These are phyloP conservation scores for Thelephora aurantiotincta DNA, from an alignment of 768 basidiomycete genomes.

Conservation along the genomic window DNA sequence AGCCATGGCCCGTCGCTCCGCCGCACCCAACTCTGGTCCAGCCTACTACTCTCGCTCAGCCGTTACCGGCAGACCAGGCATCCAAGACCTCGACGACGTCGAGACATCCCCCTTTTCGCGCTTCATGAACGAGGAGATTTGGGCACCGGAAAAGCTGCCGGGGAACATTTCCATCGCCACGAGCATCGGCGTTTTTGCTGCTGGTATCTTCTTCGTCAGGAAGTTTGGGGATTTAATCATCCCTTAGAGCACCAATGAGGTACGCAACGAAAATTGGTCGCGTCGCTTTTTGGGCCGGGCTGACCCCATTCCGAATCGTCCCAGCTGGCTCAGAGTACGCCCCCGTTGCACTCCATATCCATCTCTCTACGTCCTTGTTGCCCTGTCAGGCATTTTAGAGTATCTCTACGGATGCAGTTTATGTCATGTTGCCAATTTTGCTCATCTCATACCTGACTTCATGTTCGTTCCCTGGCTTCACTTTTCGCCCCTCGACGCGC, in stretches of 20 bases:
- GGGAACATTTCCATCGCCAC: constrained; percentile 64
- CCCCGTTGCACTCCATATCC: too few relatives aligned
- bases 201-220: constrained; percentile 55
- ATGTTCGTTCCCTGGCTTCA: too few relatives aligned
- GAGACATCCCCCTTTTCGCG: constrained; percentile 33
- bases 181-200: constrained; percentile 51
- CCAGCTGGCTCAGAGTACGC: too few relatives aligned
- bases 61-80: constrained; percentile 22
- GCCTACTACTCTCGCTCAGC: constrained; percentile 36
- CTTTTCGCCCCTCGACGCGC: too few relatives aligned
- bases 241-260: constrained; percentile 17
- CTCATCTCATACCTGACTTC: too few relatives aligned
- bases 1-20: constrained; percentile 56
- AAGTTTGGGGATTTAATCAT: constrained; percentile 72
- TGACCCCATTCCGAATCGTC: too few relatives aligned
- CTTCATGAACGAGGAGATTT: constrained; percentile 45
- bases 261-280: too few relatives aligned
- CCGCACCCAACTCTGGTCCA: constrained; percentile 38
- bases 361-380: too few relatives aligned
- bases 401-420: too few relatives aligned
- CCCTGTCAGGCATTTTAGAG: too few relatives aligned
- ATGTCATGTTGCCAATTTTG: too few relatives aligned
- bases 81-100: constrained; percentile 42
- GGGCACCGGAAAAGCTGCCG: constrained; percentile 56
- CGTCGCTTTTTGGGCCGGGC: too few relatives aligned